Base-by-base conservation (phyloP, 2,329 filamentous ascomycete species). In the Stachybotrys chartarum region DNA sequence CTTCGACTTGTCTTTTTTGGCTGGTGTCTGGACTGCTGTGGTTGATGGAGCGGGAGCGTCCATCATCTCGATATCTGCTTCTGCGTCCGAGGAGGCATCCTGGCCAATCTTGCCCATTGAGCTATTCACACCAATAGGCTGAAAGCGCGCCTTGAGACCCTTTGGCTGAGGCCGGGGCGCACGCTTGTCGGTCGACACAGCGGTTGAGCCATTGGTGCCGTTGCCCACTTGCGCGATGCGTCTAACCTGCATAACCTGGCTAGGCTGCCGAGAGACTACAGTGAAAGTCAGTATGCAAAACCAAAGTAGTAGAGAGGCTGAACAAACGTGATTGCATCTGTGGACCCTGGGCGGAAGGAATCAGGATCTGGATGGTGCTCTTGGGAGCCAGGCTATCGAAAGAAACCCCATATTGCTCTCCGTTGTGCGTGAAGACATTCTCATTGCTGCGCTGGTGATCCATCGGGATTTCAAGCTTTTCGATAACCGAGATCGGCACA, bases 401-500 rank as follows among this genome's bases (percentile, higher is more conserved):
- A 30, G 78, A 74, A 56, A 86, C 74, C 47, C 79, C 79, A 64
- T 90, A 91, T 53, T 84, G 77, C 51, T 82, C 76, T 4, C 82
- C 85, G 30, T 84, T 78, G 65, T 90, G 79, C 11, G 76, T 79
- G n/a, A 90, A 71, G 14, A 88, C 70, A 5, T 79, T 62, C 42
- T 80, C 75, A 6, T 78, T 78, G 2, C 76, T 72, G 57, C 78
- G 72, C 2, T 79, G 77, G 53, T 80, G 76, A 55, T 83, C 79
- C 62, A 83, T 66, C 10, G 78, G 78, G 47, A 90, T 79, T 44
- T 85, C 79, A 58, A 90, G 74, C 59, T 85, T 78, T 65, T 84
- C 81, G 50, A 91, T 72, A 1, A 86, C 77, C 11, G 81, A 83
- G 55, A 91, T 78, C n/a, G 87, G 83, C 3, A 91, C 73, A 11